Evolutionary conservation across 1,139 yeast genomes (phyloP).

Genomic region (Lodderomyces parapsilosis): DNA sequence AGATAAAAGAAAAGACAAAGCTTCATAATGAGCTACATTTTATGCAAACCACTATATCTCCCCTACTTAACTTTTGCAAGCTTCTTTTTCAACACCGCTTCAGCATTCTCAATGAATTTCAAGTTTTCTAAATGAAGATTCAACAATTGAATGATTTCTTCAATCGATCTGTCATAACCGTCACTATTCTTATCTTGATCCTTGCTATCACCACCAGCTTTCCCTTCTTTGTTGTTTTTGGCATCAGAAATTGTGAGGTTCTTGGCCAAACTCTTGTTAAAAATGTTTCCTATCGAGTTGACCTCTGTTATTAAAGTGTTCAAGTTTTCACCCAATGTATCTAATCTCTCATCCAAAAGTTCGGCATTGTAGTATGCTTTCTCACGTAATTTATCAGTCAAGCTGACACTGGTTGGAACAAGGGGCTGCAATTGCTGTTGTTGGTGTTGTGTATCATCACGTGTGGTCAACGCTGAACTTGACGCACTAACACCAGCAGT

Average conservation of each 20-base stretch:
- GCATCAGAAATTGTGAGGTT: not conserved
- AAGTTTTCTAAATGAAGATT: conserved; percentile 88
- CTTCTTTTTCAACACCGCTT: conserved; percentile 66
- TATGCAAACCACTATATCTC: too few species aligned
- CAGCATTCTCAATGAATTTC: conserved; percentile 79
- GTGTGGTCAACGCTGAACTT: conserved; percentile 10
- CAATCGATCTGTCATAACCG: conserved; percentile 30
- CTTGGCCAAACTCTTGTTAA: conserved; percentile 55
- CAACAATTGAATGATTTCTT: conserved; percentile 72
- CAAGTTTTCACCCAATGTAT: conserved; percentile 71
- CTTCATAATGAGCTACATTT: too few species aligned
- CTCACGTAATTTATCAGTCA: conserved; percentile 83
- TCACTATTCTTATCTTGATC: conserved; percentile 21
- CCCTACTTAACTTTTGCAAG: conserved; percentile 26
- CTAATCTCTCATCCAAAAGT: conserved; percentile 77
- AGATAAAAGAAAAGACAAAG: too few species aligned
- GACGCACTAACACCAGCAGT: conserved; percentile 8
- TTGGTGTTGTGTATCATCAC: conserved; percentile 4
- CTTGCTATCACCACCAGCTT: conserved; percentile 7
- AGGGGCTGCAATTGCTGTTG: conserved; percentile 12
- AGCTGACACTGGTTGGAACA: conserved; percentile 23
- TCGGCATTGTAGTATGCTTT: conserved; percentile 90
- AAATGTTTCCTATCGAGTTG: conserved; percentile 80
- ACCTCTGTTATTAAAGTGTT: conserved; percentile 79
- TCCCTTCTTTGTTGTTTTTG: not conserved